phyloP scores from a whole-genome alignment of 2,329 filamentous ascomycete species.

The Aspergillus sp. region DNA sequence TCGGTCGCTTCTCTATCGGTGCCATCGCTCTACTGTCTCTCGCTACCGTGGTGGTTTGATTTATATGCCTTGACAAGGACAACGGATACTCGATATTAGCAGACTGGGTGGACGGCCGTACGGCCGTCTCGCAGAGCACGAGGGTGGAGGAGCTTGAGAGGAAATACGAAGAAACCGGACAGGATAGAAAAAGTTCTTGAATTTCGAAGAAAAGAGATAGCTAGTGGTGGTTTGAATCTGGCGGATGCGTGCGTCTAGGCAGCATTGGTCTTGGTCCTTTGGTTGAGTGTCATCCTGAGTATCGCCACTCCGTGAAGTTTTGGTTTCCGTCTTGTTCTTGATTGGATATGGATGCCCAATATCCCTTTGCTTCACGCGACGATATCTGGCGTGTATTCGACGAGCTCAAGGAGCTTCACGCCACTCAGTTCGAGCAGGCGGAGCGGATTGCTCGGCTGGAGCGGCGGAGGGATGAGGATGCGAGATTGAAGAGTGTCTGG shows the following conservation, averaged over 20 bases:
- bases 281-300: neutral
- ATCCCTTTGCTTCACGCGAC: slow-evolving; percentile 59
- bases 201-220: neutral
- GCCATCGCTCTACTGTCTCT: neutral
- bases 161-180: slow-evolving; percentile 3
- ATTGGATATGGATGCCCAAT: slow-evolving; percentile 58
- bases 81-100: slow-evolving; percentile 12
- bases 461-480: slow-evolving; percentile 59
- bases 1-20: neutral
- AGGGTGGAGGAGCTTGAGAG: slow-evolving; percentile 24
- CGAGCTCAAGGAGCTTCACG: slow-evolving; percentile 58
- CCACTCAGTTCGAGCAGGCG: slow-evolving; percentile 56
- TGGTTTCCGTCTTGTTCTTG: neutral
- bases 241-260: too few relatives aligned
- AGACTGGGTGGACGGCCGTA: slow-evolving; percentile 30
- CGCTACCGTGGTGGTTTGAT: neutral
- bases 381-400: slow-evolving; percentile 62
- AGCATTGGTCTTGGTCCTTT: neutral
- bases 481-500: slow-evolving; percentile 79
- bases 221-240: too few relatives aligned
- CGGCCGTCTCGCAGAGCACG: slow-evolving; percentile 30
- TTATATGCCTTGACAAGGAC: slow-evolving; percentile 9
- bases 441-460: slow-evolving; percentile 60
- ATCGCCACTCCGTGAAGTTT: neutral
- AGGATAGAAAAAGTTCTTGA: neutral